Conservation (phyloP, 2,329 filamentous ascomycete species). For the Westerdykella sp. region DNA sequence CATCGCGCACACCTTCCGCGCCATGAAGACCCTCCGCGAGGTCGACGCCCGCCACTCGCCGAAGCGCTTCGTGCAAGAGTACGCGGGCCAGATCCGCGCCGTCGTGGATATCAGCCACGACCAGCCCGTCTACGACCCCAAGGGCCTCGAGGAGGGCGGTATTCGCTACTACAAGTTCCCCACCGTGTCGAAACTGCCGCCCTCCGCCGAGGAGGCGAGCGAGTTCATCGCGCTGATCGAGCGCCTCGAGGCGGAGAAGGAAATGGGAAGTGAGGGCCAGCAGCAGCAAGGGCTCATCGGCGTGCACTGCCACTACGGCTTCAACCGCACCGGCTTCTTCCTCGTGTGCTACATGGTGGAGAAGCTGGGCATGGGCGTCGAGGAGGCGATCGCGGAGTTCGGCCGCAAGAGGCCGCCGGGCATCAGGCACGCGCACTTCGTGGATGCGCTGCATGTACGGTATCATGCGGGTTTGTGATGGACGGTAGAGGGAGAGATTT, state of each 20-base stretch:
- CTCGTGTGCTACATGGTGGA: slow-evolving; percentile 89
- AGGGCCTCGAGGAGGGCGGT: slow-evolving; percentile 40
- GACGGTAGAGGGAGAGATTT: neutral
- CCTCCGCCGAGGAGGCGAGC: slow-evolving; percentile 55
- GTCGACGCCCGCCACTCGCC: slow-evolving; percentile 80
- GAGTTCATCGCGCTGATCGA: slow-evolving; percentile 57
- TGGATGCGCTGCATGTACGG: slow-evolving; percentile 74
- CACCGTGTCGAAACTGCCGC: slow-evolving; percentile 86
- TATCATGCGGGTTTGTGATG: slow-evolving; percentile 55
- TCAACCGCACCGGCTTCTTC: slow-evolving; percentile 89
- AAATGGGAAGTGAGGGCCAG: too few species aligned
- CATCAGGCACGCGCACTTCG: slow-evolving; percentile 83
- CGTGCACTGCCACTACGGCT: slow-evolving; percentile 93
- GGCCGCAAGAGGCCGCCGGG: slow-evolving; percentile 66
- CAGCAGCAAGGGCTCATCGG: slow-evolving; percentile 53
- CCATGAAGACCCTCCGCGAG: slow-evolving; percentile 88
- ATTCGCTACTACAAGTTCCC: slow-evolving; percentile 69
- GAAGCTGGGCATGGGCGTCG: slow-evolving; percentile 61
- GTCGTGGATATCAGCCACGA: slow-evolving; percentile 91
- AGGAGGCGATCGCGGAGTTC: slow-evolving; percentile 76
- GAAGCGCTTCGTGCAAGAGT: slow-evolving; percentile 60
- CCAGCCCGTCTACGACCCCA: slow-evolving; percentile 78
- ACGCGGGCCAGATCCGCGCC: slow-evolving; percentile 62
- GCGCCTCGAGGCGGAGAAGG: slow-evolving; percentile 27
- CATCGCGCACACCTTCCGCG: slow-evolving; percentile 74